Percentiles rank a stretch among this genome's conserved stretches.
Evolutionary conservation across 1,284 basidiomycete genomes (phyloP).

Genomic region (Sparassis latifolia): DNA sequence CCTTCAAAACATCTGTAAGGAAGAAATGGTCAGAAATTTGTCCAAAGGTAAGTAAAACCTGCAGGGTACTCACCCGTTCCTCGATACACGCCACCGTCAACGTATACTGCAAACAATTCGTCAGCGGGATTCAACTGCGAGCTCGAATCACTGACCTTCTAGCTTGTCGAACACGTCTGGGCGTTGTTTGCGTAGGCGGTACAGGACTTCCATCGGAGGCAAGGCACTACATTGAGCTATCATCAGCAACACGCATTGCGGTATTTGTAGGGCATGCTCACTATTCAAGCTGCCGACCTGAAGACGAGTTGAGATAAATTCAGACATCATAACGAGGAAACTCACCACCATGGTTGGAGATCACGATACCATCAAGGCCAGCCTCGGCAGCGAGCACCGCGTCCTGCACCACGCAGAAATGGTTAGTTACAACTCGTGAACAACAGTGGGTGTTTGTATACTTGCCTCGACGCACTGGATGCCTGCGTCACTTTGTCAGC

Average conservation of each 20-base stretch:
- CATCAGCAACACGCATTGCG: background rate
- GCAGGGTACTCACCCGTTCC: constrained; percentile 57
- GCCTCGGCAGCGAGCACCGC: constrained; percentile 83
- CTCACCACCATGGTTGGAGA: constrained; percentile 90
- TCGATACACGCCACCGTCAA: constrained; percentile 83
- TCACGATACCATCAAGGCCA: constrained; percentile 80
- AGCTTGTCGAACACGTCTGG: constrained; percentile 72
- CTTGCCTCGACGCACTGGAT: constrained; percentile 70
- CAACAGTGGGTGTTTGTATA: background rate
- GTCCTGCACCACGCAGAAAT: constrained; percentile 37
- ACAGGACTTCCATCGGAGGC: constrained; percentile 72
- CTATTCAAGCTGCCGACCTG: constrained; percentile 81
- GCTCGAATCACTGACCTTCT: constrained; percentile 41
- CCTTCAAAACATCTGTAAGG: constrained; percentile 75
- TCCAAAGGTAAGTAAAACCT: background rate
- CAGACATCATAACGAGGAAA: constrained; percentile 8
- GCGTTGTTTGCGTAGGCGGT: constrained; percentile 61
- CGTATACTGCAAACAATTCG: constrained; percentile 51
- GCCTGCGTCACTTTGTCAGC: constrained; percentile 16
- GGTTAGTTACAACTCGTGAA: background rate
- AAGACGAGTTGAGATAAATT: background rate
- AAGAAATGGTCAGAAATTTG: background rate
- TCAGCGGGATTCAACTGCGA: background rate
- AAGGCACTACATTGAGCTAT: constrained; percentile 39
- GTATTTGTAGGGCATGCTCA: constrained; percentile 27